A percentile compares a stretch with the other conserved stretches of the same genome.
Conservation (phyloP, 805 yeast species). For the Metschnikowia sp. region DNA sequence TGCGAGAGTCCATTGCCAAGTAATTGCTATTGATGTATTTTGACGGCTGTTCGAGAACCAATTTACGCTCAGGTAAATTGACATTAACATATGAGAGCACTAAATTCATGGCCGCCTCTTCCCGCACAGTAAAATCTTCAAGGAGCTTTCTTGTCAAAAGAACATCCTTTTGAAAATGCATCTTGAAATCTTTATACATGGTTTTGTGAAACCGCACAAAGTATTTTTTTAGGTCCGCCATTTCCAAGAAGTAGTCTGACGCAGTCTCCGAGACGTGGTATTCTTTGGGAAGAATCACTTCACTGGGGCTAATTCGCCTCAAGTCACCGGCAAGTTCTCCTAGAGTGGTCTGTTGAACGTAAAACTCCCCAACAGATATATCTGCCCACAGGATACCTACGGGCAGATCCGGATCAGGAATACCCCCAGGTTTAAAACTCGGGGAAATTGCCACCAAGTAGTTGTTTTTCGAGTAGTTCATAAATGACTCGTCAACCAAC, state of each 20-base stretch:
- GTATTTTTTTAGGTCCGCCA: constrained; percentile 57
- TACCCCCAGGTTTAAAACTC: constrained; percentile 32
- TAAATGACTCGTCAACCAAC: constrained; percentile 76
- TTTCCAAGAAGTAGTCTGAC: constrained; percentile 55
- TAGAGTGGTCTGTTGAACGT: constrained; percentile 60
- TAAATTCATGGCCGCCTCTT: constrained; percentile 58
- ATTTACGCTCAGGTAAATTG: constrained; percentile 65
- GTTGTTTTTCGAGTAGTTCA: constrained; percentile 70
- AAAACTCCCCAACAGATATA: constrained; percentile 75
- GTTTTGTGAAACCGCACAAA: constrained; percentile 52
- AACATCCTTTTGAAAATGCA: constrained; percentile 29
- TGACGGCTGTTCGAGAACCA: constrained; percentile 65
- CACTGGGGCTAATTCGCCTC: constrained; percentile 77
- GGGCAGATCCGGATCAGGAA: constrained; percentile 38
- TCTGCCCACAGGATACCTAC: constrained; percentile 89
- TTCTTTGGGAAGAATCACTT: constrained; percentile 58
- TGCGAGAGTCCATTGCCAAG: constrained; percentile 78
- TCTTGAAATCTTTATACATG: constrained; percentile 28
- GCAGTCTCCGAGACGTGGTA: constrained; percentile 35
- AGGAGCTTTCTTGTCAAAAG: constrained; percentile 35
- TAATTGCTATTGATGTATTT: constrained; percentile 48
- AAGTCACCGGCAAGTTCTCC: constrained; percentile 66
- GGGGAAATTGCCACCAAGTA: constrained; percentile 59
- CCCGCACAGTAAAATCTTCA: constrained; percentile 40
- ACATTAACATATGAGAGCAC: constrained; percentile 63